Evolutionary conservation across 139 green algal species (phyloP), one percentile per base, ranked within the genome.

Genomic region (Ettlia oleoabundans): DNA sequence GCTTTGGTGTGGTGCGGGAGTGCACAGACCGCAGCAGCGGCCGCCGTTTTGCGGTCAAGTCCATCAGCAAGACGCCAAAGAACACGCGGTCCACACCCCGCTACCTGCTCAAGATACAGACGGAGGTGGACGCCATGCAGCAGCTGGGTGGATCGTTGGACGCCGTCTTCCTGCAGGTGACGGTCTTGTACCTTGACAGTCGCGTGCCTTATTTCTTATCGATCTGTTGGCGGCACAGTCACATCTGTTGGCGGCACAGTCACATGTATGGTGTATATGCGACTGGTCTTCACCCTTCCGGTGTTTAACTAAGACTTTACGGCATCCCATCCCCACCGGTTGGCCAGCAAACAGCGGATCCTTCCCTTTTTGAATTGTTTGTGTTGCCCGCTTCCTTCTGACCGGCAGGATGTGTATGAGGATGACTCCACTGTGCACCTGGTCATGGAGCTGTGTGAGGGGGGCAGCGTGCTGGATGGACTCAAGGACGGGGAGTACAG

Each of bases 31-130:
- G 88, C 15, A 28, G 53, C 0, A 88, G 53, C 13, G 52, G 52
- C 4, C 73, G 71, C 32, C 69, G 85, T 19, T 93, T 92, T 78
- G 95, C 95, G 0, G 92, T 97, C 35, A 98, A 98, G 76, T 95
- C 91, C 24, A 92, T 98, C 35, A 85, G 88, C 47, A 98, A 98
- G 76, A 74, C 67, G 30, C 94, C 94, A 52, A 97, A 96, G 83
- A 86, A 90, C 21, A 88, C 91, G 18, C 75, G 87, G 51, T 74
- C 89, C 38, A 98, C 93, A 19, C 94, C 95, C 5, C 84, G 96
- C 15, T 97, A 98, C 85, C 90, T 98, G 51, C 88, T 97, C 13
- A 98, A 98, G 89, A 88, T 98, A 26, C 92, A 96, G 52, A 94
- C 92, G 1, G 95, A 98, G 82, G 93, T 98, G 61, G 95, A 98